These are phyloP conservation scores for Pseudocercospora musae DNA, from an alignment of 2,329 filamentous ascomycete genomes.

Conservation along the genomic window DNA sequence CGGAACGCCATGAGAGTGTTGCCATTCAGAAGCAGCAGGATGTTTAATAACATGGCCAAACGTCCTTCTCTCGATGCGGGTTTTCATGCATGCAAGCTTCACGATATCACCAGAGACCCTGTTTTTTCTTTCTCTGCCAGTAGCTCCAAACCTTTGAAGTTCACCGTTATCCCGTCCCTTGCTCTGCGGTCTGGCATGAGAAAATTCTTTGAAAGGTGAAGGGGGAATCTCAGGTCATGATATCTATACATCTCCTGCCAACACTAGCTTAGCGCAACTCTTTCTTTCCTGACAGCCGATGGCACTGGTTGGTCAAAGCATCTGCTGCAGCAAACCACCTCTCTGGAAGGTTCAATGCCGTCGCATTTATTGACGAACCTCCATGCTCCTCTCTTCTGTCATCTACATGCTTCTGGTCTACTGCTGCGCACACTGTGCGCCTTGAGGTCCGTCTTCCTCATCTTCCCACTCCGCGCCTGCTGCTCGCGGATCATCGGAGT, in stretches of 20 bases:
- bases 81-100: not conserved
- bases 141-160: no score
- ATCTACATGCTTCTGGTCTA: constrained; percentile 39
- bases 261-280: not conserved
- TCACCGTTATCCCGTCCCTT: no score
- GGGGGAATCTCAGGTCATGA: not conserved
- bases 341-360: not conserved
- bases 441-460: constrained; percentile 57
- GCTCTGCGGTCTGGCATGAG: no score
- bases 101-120: not conserved
- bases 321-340: not conserved
- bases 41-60: no score
- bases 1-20: constrained; percentile 15
- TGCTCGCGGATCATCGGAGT: constrained; percentile 64
- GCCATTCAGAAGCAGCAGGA: constrained; percentile 10
- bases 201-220: no score
- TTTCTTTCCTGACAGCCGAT: not conserved
- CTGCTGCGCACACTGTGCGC: constrained; percentile 70
- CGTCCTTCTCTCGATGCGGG: no score
- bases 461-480: constrained; percentile 69
- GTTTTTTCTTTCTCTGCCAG: no score
- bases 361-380: not conserved
- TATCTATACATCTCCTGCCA: not conserved
- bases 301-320: not conserved
- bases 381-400: not conserved